A percentile compares a stretch with the other conserved stretches of the same genome.
phyloP scores from a whole-genome alignment of 306 rosid species.

The Rosa persica region DNA sequence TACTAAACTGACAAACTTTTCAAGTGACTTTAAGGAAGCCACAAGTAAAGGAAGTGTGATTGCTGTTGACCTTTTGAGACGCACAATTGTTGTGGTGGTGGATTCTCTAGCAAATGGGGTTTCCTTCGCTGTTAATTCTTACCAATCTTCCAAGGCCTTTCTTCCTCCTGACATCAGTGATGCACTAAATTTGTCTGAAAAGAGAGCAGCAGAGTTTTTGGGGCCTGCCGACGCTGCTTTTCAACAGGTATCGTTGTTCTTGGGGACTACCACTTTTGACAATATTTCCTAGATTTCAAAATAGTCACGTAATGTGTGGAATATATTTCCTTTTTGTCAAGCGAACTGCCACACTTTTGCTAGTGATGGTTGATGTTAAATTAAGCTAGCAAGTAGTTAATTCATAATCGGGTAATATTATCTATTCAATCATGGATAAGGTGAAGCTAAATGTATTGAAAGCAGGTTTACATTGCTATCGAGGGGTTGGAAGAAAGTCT shows the following conservation, averaged over 20 bases:
- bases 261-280: not conserved
- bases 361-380: not conserved
- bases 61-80: constrained; percentile 65
- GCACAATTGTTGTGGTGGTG: constrained; percentile 54
- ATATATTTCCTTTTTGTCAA: not conserved
- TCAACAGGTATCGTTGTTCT: constrained; percentile 51
- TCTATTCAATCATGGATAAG: not conserved
- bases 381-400: not conserved
- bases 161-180: constrained; percentile 69
- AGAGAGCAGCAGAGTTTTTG: constrained; percentile 53
- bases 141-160: constrained; percentile 69
- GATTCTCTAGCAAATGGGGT: constrained; percentile 62
- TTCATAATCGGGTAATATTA: not conserved
- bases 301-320: not conserved
- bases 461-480: constrained; percentile 56
- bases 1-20: constrained; percentile 48
- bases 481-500: constrained; percentile 75
- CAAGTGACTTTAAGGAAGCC: constrained; percentile 57
- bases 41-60: constrained; percentile 51
- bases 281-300: not conserved
- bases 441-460: constrained; percentile 21
- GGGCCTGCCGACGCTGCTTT: constrained; percentile 59
- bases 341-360: not conserved
- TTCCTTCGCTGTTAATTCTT: constrained; percentile 58
- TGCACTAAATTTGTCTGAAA: constrained; percentile 62